phyloP scores from a whole-genome alignment of 768 basidiomycete genomes.

The Xerocomus brunneocitrinus region DNA sequence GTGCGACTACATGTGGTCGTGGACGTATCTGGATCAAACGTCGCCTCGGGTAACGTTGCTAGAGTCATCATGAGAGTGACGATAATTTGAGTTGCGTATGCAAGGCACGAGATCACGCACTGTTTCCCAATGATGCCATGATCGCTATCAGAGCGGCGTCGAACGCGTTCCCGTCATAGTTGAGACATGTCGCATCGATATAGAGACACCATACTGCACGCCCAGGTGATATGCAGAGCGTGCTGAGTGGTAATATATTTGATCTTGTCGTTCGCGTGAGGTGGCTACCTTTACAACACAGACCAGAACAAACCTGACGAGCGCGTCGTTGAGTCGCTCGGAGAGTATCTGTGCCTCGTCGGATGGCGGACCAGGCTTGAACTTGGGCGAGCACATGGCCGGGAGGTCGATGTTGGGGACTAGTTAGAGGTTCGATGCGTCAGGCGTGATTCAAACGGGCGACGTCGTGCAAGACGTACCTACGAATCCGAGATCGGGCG shows the following conservation, averaged over 20 bases:
- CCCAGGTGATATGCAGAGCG: conserved; percentile 75
- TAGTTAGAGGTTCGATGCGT: conserved; percentile 22
- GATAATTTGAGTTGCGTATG: conserved; percentile 36
- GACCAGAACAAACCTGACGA: conserved; percentile 54
- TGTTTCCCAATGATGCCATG: conserved; percentile 79
- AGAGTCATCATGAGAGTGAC: neutral
- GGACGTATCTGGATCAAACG: conserved; percentile 61
- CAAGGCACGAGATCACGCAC: conserved; percentile 42
- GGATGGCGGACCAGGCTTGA: conserved; percentile 91
- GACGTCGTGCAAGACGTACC: conserved; percentile 44
- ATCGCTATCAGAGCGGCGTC: conserved; percentile 88
- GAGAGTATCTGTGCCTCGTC: conserved; percentile 94
- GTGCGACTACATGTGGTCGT: conserved; percentile 60
- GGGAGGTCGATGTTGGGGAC: conserved; percentile 96
- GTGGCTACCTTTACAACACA: neutral
- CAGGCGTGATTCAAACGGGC: neutral
- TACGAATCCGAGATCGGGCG: conserved; percentile 72
- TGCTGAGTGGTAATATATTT: conserved; percentile 54
- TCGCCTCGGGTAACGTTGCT: conserved; percentile 72
- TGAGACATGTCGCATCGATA: conserved; percentile 91
- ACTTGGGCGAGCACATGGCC: conserved; percentile 87
- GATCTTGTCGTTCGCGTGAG: conserved; percentile 45
- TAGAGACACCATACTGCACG: conserved; percentile 93
- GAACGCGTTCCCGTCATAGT: conserved; percentile 94
- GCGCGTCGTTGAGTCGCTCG: conserved; percentile 70